Percentiles rank a stretch among this genome's conserved stretches.
phyloP scores from a whole-genome alignment of 2,329 filamentous ascomycete genomes.

The Colletotrichum tabaci region DNA sequence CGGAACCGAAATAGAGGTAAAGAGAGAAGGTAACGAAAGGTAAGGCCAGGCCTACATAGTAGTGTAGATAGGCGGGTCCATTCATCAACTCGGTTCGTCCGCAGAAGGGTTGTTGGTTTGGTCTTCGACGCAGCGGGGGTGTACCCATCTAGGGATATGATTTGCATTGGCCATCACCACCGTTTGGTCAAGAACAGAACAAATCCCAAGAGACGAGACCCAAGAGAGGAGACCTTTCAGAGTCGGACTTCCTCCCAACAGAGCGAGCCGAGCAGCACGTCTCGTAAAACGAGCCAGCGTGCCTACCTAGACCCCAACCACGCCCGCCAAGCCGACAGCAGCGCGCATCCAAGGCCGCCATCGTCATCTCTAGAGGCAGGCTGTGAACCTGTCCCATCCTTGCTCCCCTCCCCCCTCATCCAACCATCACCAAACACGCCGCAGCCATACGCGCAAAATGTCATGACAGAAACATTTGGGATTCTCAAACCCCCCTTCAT shows the following conservation, averaged over 20 bases:
- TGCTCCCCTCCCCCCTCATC: background rate
- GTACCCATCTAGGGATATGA: background rate
- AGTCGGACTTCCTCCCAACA: background rate
- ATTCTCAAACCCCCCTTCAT: background rate
- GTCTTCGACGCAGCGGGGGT: too few species aligned
- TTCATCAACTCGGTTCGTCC: background rate
- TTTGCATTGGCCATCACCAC: background rate
- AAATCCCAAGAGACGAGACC: too few species aligned
- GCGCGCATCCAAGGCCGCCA: too few species aligned
- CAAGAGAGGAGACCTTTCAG: background rate
- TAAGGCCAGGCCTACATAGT: too few species aligned
- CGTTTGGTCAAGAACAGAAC: background rate
- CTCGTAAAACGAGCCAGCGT: background rate
- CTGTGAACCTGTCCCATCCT: background rate
- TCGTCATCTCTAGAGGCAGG: slow-evolving; percentile 4
- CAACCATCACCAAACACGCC: background rate
- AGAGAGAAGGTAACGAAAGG: background rate
- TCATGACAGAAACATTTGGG: background rate
- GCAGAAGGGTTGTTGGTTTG: too few species aligned
- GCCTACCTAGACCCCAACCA: too few species aligned
- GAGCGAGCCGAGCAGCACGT: background rate
- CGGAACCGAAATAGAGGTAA: background rate
- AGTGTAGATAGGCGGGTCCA: background rate
- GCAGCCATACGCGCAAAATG: background rate
- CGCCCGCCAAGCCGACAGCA: background rate